Conservation (phyloP, 768 basidiomycete species). For the Crassisporium funariophilum region DNA sequence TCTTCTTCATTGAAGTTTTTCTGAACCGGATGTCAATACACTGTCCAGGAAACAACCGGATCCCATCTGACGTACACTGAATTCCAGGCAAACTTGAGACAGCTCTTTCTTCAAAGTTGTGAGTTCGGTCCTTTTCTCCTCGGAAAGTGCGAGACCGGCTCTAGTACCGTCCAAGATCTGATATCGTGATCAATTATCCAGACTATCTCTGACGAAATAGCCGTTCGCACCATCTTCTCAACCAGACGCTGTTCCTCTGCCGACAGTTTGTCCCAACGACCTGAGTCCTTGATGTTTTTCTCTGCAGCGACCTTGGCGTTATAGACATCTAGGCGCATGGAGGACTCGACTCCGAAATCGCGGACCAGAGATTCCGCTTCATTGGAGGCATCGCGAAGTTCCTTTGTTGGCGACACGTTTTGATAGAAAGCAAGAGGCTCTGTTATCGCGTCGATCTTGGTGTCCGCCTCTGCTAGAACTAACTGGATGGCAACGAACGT, state of each 20-base stretch:
- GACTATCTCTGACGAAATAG: no score
- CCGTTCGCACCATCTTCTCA: conserved; percentile 77
- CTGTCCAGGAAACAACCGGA: background rate
- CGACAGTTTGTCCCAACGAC: conserved; percentile 60
- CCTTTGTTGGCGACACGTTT: conserved; percentile 74
- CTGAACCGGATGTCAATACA: conserved; percentile 32
- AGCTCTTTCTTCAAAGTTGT: conserved; percentile 73
- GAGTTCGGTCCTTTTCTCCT: conserved; percentile 58
- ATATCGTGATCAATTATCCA: no score
- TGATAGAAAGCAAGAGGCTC: conserved; percentile 80
- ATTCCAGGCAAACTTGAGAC: conserved; percentile 75
- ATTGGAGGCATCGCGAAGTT: conserved; percentile 80
- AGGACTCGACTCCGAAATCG: conserved; percentile 73
- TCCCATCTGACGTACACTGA: conserved; percentile 54
- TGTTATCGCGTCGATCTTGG: conserved; percentile 46
- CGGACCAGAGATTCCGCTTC: conserved; percentile 70
- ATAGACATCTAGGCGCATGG: conserved; percentile 83
- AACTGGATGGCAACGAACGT: conserved; percentile 40
- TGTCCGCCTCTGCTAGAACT: conserved; percentile 62
- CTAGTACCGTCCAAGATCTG: conserved; percentile 77
- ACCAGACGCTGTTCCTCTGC: conserved; percentile 76
- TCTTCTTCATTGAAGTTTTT: conserved; percentile 93
- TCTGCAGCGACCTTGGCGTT: conserved; percentile 69
- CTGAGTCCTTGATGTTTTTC: conserved; percentile 65
- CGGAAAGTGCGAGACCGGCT: conserved; percentile 74